Conservation (phyloP, 2,329 filamentous ascomycete species). For the Penicillium sp. region DNA sequence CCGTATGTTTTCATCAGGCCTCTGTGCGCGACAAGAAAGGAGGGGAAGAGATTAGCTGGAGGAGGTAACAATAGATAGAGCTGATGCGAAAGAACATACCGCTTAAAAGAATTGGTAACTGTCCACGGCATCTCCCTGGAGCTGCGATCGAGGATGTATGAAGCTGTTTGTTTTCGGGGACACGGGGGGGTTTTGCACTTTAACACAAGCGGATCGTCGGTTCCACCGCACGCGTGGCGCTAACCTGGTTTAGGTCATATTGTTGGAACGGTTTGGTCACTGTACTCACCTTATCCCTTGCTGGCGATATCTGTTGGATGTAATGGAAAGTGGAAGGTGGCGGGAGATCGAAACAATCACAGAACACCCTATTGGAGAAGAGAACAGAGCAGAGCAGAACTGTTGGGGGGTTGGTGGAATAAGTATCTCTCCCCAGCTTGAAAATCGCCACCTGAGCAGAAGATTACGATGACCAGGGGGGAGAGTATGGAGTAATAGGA, state of each 20-base stretch:
- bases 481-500: neutral
- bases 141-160: constrained; percentile 8
- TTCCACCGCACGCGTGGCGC: constrained; percentile 32
- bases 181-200: constrained; percentile 21
- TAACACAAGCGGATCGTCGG: constrained; percentile 25
- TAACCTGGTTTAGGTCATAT: constrained; percentile 35
- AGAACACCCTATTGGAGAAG: no score
- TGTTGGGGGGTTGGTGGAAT: neutral
- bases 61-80: neutral
- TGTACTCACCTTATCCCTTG: constrained; percentile 18
- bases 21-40: constrained; percentile 30
- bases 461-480: neutral
- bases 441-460: neutral
- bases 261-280: constrained; percentile 15
- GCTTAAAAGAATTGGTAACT: constrained; percentile 56
- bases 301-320: constrained; percentile 1
- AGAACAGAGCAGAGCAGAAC: no score
- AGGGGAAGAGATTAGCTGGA: constrained; percentile 5
- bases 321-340: no score
- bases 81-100: constrained; percentile 35
- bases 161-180: constrained; percentile 18
- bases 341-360: neutral
- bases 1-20: constrained; percentile 56
- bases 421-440: neutral
- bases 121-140: constrained; percentile 52